Conservation (phyloP, 768 basidiomycete genomes). For the Trametes gibbosa region DNA sequence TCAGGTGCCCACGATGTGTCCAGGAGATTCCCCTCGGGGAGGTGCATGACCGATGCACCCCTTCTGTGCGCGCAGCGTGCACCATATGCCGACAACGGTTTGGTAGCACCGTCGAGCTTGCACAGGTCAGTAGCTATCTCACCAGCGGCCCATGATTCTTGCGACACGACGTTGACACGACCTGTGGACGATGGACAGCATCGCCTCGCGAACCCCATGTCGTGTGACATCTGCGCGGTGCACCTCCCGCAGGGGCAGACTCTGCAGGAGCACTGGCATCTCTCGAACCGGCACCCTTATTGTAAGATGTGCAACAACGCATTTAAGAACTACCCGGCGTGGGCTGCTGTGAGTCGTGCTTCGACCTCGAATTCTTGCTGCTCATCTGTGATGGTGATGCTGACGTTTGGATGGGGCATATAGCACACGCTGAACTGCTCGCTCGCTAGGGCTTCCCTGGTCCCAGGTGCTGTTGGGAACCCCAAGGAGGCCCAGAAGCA, state of each 20-base stretch:
- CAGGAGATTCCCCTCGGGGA: background rate
- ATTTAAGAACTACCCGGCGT: background rate
- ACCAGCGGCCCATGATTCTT: no score
- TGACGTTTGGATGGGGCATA: no score
- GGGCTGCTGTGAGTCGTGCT: background rate
- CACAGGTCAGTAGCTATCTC: background rate
- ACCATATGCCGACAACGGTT: background rate
- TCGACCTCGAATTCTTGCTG: background rate
- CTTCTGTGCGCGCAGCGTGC: background rate
- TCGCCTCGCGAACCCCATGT: background rate
- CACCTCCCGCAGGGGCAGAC: background rate
- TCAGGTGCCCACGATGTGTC: background rate
- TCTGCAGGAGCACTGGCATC: constrained; percentile 8
- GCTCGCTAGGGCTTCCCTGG: background rate
- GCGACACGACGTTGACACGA: background rate
- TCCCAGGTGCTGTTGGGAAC: no score
- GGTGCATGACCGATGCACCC: background rate
- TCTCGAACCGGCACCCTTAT: background rate
- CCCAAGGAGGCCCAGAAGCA: background rate
- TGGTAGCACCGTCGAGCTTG: background rate
- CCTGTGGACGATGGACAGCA: background rate
- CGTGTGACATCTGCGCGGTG: background rate
- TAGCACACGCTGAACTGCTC: background rate
- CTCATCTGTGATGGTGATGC: background rate
- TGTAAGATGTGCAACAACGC: background rate